Percentiles rank a stretch among this genome's conserved stretches.
phyloP scores from a whole-genome alignment of 2,329 filamentous ascomycete species.

The Stagonosporopsis tanaceti region DNA sequence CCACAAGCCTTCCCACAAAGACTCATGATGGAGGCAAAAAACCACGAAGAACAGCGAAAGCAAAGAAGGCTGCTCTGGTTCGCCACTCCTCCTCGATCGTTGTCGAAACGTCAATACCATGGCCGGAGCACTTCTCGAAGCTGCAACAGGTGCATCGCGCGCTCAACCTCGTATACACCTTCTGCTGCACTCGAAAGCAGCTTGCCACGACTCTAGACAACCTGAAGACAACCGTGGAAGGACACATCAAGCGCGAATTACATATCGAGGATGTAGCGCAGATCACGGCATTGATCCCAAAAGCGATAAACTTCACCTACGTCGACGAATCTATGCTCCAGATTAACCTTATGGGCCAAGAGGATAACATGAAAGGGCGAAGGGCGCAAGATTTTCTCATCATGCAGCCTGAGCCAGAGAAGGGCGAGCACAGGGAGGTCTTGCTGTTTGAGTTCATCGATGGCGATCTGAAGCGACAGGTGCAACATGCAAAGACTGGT shows the following conservation, averaged over 20 bases:
- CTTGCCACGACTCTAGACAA: slow-evolving; percentile 91
- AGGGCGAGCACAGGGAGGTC: slow-evolving; percentile 68
- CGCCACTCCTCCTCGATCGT: slow-evolving; percentile 58
- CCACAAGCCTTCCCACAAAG: slow-evolving; percentile 62
- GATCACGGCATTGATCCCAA: slow-evolving; percentile 79
- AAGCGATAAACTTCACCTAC: slow-evolving; percentile 82
- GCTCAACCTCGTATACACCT: slow-evolving; percentile 91
- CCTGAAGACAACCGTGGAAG: slow-evolving; percentile 83
- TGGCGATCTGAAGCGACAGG: slow-evolving; percentile 85
- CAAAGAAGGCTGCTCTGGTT: slow-evolving; percentile 49
- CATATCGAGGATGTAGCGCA: slow-evolving; percentile 80
- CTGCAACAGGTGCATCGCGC: slow-evolving; percentile 82
- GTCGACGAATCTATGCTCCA: slow-evolving; percentile 85
- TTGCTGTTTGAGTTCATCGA: slow-evolving; percentile 93
- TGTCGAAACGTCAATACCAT: slow-evolving; percentile 65
- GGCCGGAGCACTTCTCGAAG: slow-evolving; percentile 77
- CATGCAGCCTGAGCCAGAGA: slow-evolving; percentile 46
- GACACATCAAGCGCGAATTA: slow-evolving; percentile 76
- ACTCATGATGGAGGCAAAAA: slow-evolving; percentile 65
- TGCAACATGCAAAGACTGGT: slow-evolving; percentile 74
- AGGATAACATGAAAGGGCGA: slow-evolving; percentile 69
- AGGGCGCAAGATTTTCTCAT: slow-evolving; percentile 57
- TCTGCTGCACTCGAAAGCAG: slow-evolving; percentile 92
- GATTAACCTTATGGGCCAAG: slow-evolving; percentile 76
- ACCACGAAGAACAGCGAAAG: slow-evolving; percentile 55